Percentiles rank a stretch among this genome's conserved stretches.
Evolutionary conservation across 208 protist genomes (phyloP).

Genomic region (Trypanosoma rangeli): DNA sequence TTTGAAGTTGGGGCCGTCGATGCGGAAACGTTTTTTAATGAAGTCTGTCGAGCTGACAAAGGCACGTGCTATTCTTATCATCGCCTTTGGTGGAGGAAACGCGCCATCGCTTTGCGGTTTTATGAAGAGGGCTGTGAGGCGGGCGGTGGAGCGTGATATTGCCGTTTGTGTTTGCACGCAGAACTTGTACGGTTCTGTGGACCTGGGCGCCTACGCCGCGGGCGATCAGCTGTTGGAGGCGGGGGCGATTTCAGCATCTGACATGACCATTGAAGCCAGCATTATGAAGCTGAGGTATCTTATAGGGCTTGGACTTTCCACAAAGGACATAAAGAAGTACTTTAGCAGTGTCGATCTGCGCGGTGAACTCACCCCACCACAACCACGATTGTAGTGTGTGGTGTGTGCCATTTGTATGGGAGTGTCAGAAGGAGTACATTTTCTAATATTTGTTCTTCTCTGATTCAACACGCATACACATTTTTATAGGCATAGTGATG

Average conservation of each 20-base stretch:
- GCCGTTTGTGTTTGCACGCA: conserved; percentile 91
- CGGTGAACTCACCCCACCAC: conserved; percentile 27
- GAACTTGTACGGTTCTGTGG: conserved; percentile 74
- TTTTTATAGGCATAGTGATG: too few species aligned
- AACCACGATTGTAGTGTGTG: conserved; percentile 11
- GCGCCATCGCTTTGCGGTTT: conserved; percentile 59
- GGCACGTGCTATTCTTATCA: conserved; percentile 85
- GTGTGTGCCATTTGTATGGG: neutral
- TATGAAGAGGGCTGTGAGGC: conserved; percentile 70
- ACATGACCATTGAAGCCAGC: conserved; percentile 93
- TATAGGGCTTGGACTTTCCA: conserved; percentile 55
- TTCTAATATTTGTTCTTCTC: too few species aligned
- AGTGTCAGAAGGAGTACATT: neutral
- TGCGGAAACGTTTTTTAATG: conserved; percentile 26
- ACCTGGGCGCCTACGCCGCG: conserved; percentile 78
- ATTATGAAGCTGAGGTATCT: conserved; percentile 92
- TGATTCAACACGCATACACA: neutral
- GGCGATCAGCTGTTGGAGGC: conserved; percentile 57
- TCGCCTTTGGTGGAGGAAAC: conserved; percentile 94
- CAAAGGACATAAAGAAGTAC: conserved; percentile 34
- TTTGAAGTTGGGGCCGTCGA: conserved; percentile 78
- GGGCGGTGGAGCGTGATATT: conserved; percentile 70
- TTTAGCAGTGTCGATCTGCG: conserved; percentile 39
- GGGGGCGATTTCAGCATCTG: conserved; percentile 70
- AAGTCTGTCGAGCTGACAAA: conserved; percentile 30